phyloP scores from a whole-genome alignment of 1,284 basidiomycete genomes.

The Pseudozyma sp. region DNA sequence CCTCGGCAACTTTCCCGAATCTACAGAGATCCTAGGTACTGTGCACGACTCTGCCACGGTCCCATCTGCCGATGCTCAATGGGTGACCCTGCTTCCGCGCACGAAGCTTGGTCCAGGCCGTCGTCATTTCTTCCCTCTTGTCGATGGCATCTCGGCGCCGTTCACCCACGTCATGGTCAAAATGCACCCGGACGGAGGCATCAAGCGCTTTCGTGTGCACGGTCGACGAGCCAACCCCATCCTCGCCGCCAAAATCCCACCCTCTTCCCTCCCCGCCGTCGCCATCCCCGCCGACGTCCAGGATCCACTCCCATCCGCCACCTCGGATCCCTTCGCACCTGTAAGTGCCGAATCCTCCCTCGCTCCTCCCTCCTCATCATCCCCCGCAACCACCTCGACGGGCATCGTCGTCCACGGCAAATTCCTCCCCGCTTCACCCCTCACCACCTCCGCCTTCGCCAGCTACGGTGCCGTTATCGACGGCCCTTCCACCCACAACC shows the following conservation, averaged over 20 bases:
- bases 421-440: constrained; percentile 25
- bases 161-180: constrained; percentile 89
- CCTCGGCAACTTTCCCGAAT: constrained; percentile 93
- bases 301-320: constrained; percentile 44
- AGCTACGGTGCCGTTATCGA: constrained; percentile 61
- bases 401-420: constrained; percentile 26
- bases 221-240: constrained; percentile 74
- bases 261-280: constrained; percentile 27
- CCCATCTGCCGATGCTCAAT: constrained; percentile 69
- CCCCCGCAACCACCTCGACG: constrained; percentile 7
- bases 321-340: constrained; percentile 36
- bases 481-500: constrained; percentile 25
- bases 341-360: constrained; percentile 36
- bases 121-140: constrained; percentile 87
- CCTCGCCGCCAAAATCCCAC: constrained; percentile 22
- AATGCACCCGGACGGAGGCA: constrained; percentile 93
- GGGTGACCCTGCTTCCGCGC: constrained; percentile 81
- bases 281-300: constrained; percentile 56
- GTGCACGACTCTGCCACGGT: constrained; percentile 66
- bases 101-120: constrained; percentile 88
- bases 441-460: constrained; percentile 45
- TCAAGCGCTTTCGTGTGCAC: constrained; percentile 88
- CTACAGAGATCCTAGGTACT: constrained; percentile 80
- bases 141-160: constrained; percentile 72
- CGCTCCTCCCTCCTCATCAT: constrained; percentile 10